phyloP scores from a whole-genome alignment of 768 basidiomycete genomes.

The Psilocybe subaeruginosa region DNA sequence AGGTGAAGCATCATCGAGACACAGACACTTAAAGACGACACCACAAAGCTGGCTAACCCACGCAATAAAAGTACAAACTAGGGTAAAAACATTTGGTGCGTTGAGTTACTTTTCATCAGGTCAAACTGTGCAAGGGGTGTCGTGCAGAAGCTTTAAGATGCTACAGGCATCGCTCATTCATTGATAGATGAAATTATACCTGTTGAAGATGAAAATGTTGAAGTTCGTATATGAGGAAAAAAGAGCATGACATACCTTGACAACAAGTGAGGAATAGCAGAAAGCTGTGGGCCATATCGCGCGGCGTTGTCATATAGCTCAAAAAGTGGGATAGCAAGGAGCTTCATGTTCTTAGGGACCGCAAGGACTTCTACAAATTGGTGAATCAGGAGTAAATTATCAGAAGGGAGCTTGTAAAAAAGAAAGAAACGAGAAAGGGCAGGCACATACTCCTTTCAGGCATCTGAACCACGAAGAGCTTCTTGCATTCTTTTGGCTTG shows the following conservation, averaged over 20 bases:
- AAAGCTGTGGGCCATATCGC: conserved; percentile 91
- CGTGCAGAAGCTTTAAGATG: not conserved
- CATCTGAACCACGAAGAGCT: conserved; percentile 93
- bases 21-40: not conserved
- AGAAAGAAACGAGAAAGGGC: not conserved
- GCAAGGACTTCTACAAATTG: conserved; percentile 80
- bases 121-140: not conserved
- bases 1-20: not conserved
- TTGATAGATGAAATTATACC: conserved; percentile 25
- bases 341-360: conserved; percentile 98
- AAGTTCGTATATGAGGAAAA: not conserved
- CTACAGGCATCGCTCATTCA: conserved; percentile 6
- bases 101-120: not conserved
- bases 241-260: conserved; percentile 56
- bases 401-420: not conserved
- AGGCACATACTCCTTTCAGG: conserved; percentile 84
- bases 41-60: not conserved
- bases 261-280: conserved; percentile 90
- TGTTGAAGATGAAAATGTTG: not conserved
- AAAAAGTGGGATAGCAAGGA: conserved; percentile 94
- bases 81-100: not conserved
- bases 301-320: conserved; percentile 98
- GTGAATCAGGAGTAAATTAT: not conserved
- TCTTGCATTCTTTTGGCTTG: conserved; percentile 98
- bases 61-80: not conserved